Evolutionary conservation across 371 early-diverging fungal species (phyloP).

Genomic region (Nosema muscidifuracis): DNA sequence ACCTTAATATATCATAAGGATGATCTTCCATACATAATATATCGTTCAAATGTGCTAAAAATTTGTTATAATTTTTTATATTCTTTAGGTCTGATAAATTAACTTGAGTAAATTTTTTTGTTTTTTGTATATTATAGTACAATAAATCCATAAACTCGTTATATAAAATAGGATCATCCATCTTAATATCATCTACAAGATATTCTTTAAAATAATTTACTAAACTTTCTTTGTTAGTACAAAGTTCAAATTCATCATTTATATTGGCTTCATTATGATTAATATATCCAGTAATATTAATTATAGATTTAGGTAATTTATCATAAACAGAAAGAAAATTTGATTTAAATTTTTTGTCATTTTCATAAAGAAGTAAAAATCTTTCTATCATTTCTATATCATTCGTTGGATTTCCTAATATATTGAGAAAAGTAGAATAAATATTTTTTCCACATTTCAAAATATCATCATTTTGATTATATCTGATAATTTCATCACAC

Average conservation of each 20-base stretch:
- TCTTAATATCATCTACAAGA: background rate
- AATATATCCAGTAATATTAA: constrained; percentile 4
- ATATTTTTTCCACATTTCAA: background rate
- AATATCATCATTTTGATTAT: background rate
- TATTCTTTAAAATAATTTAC: background rate
- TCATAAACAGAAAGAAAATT: background rate
- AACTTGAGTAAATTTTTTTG: background rate
- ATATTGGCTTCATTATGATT: no score
- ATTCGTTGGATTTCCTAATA: background rate
- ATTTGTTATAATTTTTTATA: background rate
- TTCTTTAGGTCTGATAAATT: background rate
- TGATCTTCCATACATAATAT: background rate
- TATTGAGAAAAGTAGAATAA: background rate
- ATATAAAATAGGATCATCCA: background rate
- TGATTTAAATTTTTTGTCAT: background rate
- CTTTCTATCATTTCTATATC: background rate
- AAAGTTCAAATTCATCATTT: background rate
- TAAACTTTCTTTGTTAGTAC: no score
- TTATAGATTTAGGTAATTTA: background rate
- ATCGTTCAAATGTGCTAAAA: background rate
- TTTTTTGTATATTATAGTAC: background rate
- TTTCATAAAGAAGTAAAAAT: background rate
- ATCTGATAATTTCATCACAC: background rate
- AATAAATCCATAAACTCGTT: background rate
- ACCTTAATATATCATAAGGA: background rate